These are phyloP conservation scores for Podospora didyma DNA, from an alignment of 495 filamentous ascomycete genomes.

Conservation along the genomic window DNA sequence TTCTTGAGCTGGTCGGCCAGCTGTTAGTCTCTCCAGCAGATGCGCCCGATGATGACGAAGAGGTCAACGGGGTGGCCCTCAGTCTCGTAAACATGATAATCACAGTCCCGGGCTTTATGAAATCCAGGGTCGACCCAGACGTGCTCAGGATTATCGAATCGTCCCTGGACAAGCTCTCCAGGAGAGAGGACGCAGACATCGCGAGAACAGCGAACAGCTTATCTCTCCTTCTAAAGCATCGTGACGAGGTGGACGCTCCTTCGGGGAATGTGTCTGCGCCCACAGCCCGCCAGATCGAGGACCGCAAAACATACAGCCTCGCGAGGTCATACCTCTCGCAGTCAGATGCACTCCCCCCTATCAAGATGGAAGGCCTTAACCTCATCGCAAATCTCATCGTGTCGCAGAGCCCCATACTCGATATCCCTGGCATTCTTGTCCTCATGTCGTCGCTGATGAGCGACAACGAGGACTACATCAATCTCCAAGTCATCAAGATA, in stretches of 20 bases:
- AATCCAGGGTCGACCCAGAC: constrained; percentile 40
- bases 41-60: constrained; percentile 32
- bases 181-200: constrained; percentile 23
- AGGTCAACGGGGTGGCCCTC: constrained; percentile 55
- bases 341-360: constrained; percentile 65
- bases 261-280: constrained; percentile 23
- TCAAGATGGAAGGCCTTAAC: constrained; percentile 73
- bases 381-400: constrained; percentile 63
- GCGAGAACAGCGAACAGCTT: constrained; percentile 55
- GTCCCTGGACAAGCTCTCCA: constrained; percentile 43
- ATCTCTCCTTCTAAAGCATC: constrained; percentile 53
- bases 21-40: constrained; percentile 40
- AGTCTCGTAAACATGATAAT: constrained; percentile 65
- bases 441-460: constrained; percentile 64
- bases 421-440: constrained; percentile 63
- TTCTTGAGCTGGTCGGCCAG: constrained; percentile 59
- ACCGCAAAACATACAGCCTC: constrained; percentile 66
- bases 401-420: constrained; percentile 58
- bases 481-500: constrained; percentile 64
- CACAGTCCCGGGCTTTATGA: constrained; percentile 58
- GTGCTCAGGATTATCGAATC: constrained; percentile 49
- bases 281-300: constrained; percentile 50
- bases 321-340: constrained; percentile 68
- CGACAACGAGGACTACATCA: constrained; percentile 72
- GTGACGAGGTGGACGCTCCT: constrained; percentile 44